Evolutionary conservation across 1,284 basidiomycete species (phyloP), one percentile per base, ranked within the genome.

Genomic region (Fomitopsis pinicola): DNA sequence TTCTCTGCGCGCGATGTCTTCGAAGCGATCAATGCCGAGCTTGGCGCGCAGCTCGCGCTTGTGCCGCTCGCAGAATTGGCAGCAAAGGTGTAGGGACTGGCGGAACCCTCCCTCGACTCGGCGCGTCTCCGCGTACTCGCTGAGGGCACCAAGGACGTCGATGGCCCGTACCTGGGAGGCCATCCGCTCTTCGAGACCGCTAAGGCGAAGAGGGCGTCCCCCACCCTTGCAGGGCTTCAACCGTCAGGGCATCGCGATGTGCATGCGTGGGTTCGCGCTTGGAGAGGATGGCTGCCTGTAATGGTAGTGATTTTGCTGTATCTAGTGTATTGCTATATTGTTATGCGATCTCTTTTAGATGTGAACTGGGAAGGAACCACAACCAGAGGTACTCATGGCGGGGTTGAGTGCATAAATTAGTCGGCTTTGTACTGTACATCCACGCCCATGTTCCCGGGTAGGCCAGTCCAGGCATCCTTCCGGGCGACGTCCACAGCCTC

Each of bases 1-100:
- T 60, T 67, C 14, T 50, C 64, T 7, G 68, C 65, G 65, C 52
- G 58, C n/a, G 54, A 56, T 5, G 28, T 69, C 57, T 53, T 72
- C 33, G 1, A 30, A 10, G 45, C 40, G 7, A 50, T 58, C 45
- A n/a, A 9, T 44, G 36, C 17, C 38, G 57, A 33, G 14, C 15
- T 50, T 5, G 35, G 35, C 30, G 14, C 19, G 28, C 44, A 38
- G 14, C 26, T 58, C 8, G 6, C 57, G 6, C 17, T 35, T 15
- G 45, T 58, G 17, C 35, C 57, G n/a, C 9, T 5, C 28, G 9
- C 5, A 6, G 22, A n/a, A 8, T 58, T 45, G 57, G n/a, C 40
- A 2, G 45, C 9, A 15, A 58, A 58, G 15, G 19, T 50, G 33
- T 10, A 36, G 19, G 45, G 50, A 33, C 33, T 26, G 9, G 57